Evolutionary conservation across 371 early-diverging fungal genomes (phyloP), one percentile per base, ranked within the genome.

Genomic region (Mortierella sp.): DNA sequence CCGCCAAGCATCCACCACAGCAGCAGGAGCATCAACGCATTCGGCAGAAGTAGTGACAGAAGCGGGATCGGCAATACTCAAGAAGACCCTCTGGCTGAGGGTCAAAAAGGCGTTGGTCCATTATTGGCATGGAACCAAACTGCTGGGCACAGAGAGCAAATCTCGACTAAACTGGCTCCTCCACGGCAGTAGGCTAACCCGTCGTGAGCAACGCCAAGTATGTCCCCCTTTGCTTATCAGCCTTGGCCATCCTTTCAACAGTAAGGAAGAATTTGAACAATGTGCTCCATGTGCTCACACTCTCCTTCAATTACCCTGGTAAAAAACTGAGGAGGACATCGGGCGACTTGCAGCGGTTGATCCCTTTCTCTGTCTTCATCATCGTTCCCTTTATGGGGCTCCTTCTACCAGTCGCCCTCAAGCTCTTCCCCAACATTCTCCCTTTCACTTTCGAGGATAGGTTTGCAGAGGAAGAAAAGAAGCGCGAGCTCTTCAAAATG

Each of bases 351-450:
- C 79, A 96, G 71, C 94, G 98, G 9, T 87, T 99, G 57, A 94
- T 98, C 21, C 99, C 99, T 13, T 98, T 99, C 84, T 90, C 96
- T 2, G 93, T 98, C 74, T 96, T 99, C 86, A 75, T 99, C 43
- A 90, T 96, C 77, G 96, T 99, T 31, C 99, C 99, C 53, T 98
- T 98, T 89, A 94, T 97, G 89, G 98, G 98, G 89, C 91, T 99
- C 19, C 89, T 97, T 34, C 87, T 99, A 37, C 99, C 99, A 5
- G 93, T 99, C 31, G 93, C 96, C 19, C 89, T 99, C 50, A 96
- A 96, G 86, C 88, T 99, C 69, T 99, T 98, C 94, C 99, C 99
- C 50, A 96, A 97, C 85, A 97, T 99, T 97, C 88, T 99, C 54
- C 99, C 99, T 5, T 95, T 95, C 77, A 98, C 99, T 5, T 99